Conservation (phyloP, 345 rosid species). For the Ceriops zippeliana region DNA sequence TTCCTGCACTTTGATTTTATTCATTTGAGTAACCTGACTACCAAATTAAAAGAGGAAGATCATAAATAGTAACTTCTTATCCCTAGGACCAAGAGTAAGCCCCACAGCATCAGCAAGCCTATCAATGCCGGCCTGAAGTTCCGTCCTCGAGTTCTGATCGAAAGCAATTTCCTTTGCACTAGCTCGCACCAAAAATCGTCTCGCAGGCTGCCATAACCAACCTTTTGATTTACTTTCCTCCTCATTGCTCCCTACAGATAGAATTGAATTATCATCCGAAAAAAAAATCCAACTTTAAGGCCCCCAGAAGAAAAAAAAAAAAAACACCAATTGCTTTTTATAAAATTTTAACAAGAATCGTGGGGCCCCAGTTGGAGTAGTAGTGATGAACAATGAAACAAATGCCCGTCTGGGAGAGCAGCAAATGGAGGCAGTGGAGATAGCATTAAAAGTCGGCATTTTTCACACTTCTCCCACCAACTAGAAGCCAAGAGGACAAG, state of each 20-base stretch:
- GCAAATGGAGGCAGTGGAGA: constrained; percentile 15
- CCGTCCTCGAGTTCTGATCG: constrained; percentile 73
- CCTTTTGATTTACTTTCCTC: constrained; percentile 51
- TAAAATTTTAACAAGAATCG: background rate
- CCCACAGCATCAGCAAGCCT: constrained; percentile 93
- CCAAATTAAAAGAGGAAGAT: background rate
- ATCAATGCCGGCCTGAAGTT: constrained; percentile 89
- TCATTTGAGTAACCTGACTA: no score
- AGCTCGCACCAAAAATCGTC: constrained; percentile 68
- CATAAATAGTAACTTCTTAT: constrained; percentile 30
- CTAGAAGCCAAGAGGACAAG: no score
- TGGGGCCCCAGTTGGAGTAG: no score
- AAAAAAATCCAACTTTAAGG: background rate
- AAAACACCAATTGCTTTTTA: background rate
- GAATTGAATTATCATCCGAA: background rate
- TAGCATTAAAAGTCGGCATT: constrained; percentile 20
- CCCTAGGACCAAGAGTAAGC: constrained; percentile 97
- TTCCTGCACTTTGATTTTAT: no score
- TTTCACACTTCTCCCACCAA: background rate
- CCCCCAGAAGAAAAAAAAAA: background rate
- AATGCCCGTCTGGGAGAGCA: constrained; percentile 16
- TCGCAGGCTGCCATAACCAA: constrained; percentile 44
- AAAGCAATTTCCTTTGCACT: constrained; percentile 83
- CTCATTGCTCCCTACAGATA: constrained; percentile 19
- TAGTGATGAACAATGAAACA: no score